Percentiles rank a stretch among this genome's conserved stretches.
These are phyloP conservation scores for Magnolia kwangsiensis DNA, from an alignment of 164 flowering plant genomes.

Conservation along the genomic window DNA sequence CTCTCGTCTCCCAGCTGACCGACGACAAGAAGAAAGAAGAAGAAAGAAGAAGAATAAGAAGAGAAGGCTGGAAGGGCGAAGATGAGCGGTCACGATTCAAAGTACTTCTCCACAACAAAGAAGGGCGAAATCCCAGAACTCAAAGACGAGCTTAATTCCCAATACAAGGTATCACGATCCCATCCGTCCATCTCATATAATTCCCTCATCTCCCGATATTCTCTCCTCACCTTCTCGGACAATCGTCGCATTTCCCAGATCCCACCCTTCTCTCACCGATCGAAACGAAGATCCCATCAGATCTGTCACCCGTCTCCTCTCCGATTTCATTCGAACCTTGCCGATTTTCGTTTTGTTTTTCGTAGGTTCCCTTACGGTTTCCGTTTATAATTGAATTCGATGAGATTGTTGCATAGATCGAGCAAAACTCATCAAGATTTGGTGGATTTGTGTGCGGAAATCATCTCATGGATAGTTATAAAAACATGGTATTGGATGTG, in stretches of 20 bases:
- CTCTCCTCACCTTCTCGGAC: not conserved
- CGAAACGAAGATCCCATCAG: not conserved
- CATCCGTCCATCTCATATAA: not conserved
- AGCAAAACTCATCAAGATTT: too few relatives aligned
- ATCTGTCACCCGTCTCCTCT: not conserved
- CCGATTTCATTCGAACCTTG: not conserved
- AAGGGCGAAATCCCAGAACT: slow-evolving; percentile 99
- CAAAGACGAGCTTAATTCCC: slow-evolving; percentile 98
- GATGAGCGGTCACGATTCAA: slow-evolving; percentile 99
- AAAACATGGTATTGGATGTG: too few relatives aligned
- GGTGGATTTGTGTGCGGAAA: too few relatives aligned
- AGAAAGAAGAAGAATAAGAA: not conserved
- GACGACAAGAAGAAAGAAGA: not conserved
- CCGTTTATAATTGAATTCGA: not conserved
- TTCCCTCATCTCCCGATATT: not conserved
- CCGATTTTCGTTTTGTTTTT: not conserved
- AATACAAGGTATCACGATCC: slow-evolving; percentile 68
- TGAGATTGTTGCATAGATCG: not conserved
- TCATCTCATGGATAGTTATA: too few relatives aligned
- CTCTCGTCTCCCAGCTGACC: not conserved
- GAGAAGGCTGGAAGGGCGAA: not conserved
- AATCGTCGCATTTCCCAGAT: not conserved
- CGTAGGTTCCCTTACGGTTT: not conserved
- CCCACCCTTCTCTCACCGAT: slow-evolving; percentile 14
- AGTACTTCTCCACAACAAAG: slow-evolving; percentile 98